Conservation (phyloP, 495 filamentous ascomycete genomes). For the Hypomontagnella monticulosa region DNA sequence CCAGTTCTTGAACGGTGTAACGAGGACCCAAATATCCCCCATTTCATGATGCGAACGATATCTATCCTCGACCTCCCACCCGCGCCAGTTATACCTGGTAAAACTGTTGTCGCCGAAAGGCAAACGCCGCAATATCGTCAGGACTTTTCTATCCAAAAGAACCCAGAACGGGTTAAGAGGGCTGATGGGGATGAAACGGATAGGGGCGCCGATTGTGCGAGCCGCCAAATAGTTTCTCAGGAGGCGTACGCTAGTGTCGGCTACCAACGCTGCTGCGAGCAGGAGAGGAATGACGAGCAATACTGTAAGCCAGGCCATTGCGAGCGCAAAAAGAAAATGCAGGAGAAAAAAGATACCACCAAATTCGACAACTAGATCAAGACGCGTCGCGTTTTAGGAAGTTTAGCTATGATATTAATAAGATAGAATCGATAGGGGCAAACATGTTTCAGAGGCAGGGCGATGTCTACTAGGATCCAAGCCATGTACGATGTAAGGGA, state of each 20-base stretch:
- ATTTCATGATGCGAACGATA: slow-evolving; percentile 51
- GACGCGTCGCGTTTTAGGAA: too few species aligned
- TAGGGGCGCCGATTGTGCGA: slow-evolving; percentile 49
- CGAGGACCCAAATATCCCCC: slow-evolving; percentile 54
- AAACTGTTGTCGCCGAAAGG: slow-evolving; percentile 46
- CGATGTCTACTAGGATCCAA: too few species aligned
- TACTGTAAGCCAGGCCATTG: slow-evolving; percentile 10
- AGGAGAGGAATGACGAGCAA: background rate
- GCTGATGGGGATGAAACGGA: slow-evolving; percentile 49
- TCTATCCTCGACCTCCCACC: slow-evolving; percentile 52
- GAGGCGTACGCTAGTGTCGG: slow-evolving; percentile 3
- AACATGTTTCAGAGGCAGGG: too few species aligned
- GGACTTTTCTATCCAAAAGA: slow-evolving; percentile 41
- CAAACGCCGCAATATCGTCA: slow-evolving; percentile 30
- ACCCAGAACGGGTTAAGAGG: slow-evolving; percentile 45
- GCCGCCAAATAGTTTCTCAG: slow-evolving; percentile 40
- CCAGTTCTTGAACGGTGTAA: slow-evolving; percentile 54
- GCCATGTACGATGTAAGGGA: too few species aligned
- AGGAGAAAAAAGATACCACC: too few species aligned
- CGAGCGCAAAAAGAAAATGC: too few species aligned
- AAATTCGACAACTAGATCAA: too few species aligned
- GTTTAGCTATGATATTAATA: too few species aligned
- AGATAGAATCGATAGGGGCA: too few species aligned
- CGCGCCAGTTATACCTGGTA: slow-evolving; percentile 46
- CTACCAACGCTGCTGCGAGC: background rate